Evolutionary conservation across 2,329 filamentous ascomycete species (phyloP), one percentile per base, ranked within the genome.

Genomic region (Myrmaecium sp.): DNA sequence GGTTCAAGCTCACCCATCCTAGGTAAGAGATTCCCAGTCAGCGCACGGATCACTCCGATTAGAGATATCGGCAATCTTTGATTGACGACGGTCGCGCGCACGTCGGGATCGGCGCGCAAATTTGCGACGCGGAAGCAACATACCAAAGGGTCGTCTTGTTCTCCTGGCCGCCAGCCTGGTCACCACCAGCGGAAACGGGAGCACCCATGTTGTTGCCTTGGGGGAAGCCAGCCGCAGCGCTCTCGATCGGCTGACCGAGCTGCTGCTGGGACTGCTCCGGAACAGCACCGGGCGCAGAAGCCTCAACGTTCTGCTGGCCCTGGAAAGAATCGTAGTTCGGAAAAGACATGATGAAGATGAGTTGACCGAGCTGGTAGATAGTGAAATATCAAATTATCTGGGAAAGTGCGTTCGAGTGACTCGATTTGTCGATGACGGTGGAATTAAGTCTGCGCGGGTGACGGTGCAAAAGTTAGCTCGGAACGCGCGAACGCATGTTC

Each of bases 1-100:
- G 83, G 81, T 57, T 95, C 86, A 36, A 98, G 76, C 54, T 98
- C 89, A 41, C 89, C 89, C 89, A 98, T 98, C 86, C 84, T 93
- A 11, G 12, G 11, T 5, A 12, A 11, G 13, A 16, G 19, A 23
- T 29, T 27, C 10, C 3, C 14, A 9, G 19, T 16, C 4, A 24
- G 17, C 18, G n/a, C 18, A n/a, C 18, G n/a, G n/a, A 7, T 20
- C 18, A 20, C 18, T n/a, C 18, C 18, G n/a, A 20, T 7, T 7
- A 7, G 18, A 20, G n/a, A n/a, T 7, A 7, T 7, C 18, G 18
- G 7, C 7, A 20, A 20, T 20, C 18, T n/a, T 7, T 20, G n/a
- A n/a, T 7, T 7, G 18, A 20, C 18, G 18, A n/a, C 18, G n/a
- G n/a, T n/a, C n/a, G n/a, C n/a, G n/a, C n/a, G n/a, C 18, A 20